A percentile compares a stretch with the other conserved stretches of the same genome.
These are phyloP conservation scores for Lizonia empirigonia DNA, from an alignment of 2,329 filamentous ascomycete genomes.

Conservation along the genomic window DNA sequence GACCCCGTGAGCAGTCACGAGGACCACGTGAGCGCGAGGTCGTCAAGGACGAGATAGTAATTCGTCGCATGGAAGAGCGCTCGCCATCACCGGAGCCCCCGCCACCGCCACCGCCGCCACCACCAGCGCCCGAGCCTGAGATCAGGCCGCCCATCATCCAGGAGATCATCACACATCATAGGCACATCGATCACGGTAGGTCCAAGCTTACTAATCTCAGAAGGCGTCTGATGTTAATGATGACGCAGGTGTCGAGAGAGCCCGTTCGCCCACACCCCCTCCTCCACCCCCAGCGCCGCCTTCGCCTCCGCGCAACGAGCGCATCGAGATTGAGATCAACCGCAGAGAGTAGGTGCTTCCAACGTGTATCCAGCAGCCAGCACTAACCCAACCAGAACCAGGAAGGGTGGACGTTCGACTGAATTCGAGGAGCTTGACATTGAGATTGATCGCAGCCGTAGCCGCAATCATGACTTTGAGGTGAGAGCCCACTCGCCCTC, in stretches of 20 bases:
- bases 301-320: conserved; percentile 55
- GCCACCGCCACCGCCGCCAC: conserved; percentile 52
- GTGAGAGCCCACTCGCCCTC: conserved; percentile 48
- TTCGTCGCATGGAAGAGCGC: conserved; percentile 52
- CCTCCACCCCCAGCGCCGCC: conserved; percentile 56
- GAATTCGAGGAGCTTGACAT: conserved; percentile 67
- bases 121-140: conserved; percentile 66
- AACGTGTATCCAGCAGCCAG: not conserved
- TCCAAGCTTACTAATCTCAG: conserved; percentile 11
- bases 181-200: conserved; percentile 84
- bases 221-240: not conserved
- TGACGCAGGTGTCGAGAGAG: conserved; percentile 52
- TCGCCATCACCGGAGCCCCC: conserved; percentile 59
- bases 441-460: conserved; percentile 62
- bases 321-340: conserved; percentile 62
- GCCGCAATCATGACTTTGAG: conserved; percentile 31
- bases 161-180: conserved; percentile 87
- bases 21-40: conserved; percentile 44
- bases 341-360: conserved; percentile 52
- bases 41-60: conserved; percentile 51
- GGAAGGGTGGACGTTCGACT: conserved; percentile 53
- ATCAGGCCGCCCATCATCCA: conserved; percentile 81
- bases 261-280: conserved; percentile 56
- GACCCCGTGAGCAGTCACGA: conserved; percentile 44
- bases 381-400: conserved; percentile 33